A percentile compares a stretch with the other conserved stretches of the same genome.
These are phyloP conservation scores for Candida dendrica DNA, from an alignment of 805 yeast species.

Conservation along the genomic window DNA sequence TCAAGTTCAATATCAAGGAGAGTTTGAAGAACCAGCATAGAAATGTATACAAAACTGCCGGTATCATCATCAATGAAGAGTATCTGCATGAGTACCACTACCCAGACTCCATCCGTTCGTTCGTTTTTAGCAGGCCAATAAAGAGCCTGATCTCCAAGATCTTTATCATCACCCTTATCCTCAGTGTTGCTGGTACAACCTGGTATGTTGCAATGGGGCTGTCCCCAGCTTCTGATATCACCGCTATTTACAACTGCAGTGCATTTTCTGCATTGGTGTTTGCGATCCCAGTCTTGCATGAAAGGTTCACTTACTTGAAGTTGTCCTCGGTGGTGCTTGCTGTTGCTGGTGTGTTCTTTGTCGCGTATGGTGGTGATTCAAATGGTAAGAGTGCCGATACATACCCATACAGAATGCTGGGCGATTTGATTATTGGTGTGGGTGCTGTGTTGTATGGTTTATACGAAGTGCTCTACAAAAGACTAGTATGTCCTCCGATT, in stretches of 20 bases:
- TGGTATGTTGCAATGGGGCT: conserved; percentile 83
- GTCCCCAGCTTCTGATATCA: conserved; percentile 78
- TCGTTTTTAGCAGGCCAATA: conserved; percentile 9
- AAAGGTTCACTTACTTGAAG: conserved; percentile 56
- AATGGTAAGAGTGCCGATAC: conserved; percentile 6
- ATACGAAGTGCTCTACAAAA: conserved; percentile 79
- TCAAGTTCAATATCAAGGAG: conserved; percentile 22
- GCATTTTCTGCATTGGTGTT: conserved; percentile 85
- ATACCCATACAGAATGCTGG: conserved; percentile 57
- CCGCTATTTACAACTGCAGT: conserved; percentile 86
- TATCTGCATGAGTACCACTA: conserved; percentile 9
- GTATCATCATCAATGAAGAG: conserved; percentile 11
- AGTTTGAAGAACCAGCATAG: conserved; percentile 36
- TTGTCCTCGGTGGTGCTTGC: conserved; percentile 65
- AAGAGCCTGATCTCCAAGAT: conserved; percentile 37
- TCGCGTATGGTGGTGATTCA: conserved; percentile 57
- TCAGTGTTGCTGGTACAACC: conserved; percentile 71
- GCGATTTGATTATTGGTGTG: conserved; percentile 60
- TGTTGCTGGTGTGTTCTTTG: conserved; percentile 66
- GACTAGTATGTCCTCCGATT: conserved; percentile 64
- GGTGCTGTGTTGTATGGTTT: conserved; percentile 79
- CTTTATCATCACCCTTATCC: conserved; percentile 42
- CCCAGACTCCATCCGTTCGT: conserved; percentile 9
- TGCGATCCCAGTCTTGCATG: conserved; percentile 68
- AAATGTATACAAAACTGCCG: conserved; percentile 30